Conservation (phyloP, 1,139 yeast genomes). For the Kurtzmaniella quercitrusa region DNA sequence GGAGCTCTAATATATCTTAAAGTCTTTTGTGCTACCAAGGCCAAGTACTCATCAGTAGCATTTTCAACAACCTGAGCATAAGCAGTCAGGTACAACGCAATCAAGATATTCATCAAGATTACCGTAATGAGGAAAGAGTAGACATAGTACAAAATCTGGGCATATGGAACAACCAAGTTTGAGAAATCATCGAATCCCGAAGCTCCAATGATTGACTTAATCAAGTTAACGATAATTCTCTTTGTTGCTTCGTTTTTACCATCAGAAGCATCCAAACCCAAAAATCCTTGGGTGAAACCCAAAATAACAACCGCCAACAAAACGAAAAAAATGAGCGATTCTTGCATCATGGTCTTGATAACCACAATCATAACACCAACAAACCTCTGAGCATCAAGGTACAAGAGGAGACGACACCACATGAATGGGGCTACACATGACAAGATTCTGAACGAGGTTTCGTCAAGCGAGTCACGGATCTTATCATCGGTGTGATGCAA, state of each 20-base stretch:
- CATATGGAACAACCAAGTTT: constrained; percentile 79
- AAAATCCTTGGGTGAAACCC: constrained; percentile 83
- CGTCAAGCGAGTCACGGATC: constrained; percentile 46
- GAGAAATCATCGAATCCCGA: constrained; percentile 71
- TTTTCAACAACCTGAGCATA: constrained; percentile 78
- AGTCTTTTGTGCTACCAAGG: constrained; percentile 80
- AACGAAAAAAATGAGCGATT: constrained; percentile 75
- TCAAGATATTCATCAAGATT: constrained; percentile 71
- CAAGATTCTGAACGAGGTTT: constrained; percentile 64
- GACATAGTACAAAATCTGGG: constrained; percentile 67
- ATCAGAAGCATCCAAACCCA: constrained; percentile 85
- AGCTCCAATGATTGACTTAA: constrained; percentile 68
- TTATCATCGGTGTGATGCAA: constrained; percentile 26
- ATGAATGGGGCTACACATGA: constrained; percentile 84
- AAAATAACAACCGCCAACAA: constrained; percentile 63
- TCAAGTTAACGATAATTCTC: constrained; percentile 59
- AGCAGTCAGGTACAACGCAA: constrained; percentile 84
- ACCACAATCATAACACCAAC: constrained; percentile 90
- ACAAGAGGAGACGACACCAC: constrained; percentile 77
- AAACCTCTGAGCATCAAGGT: constrained; percentile 73
- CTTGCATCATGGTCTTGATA: constrained; percentile 81
- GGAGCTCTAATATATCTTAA: constrained; percentile 84
- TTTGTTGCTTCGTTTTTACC: constrained; percentile 75
- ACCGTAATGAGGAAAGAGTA: constrained; percentile 74
- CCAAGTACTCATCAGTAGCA: constrained; percentile 81